Evolutionary conservation across 768 basidiomycete genomes (phyloP), one percentile per base, ranked within the genome.

Genomic region (Collybia nuda): DNA sequence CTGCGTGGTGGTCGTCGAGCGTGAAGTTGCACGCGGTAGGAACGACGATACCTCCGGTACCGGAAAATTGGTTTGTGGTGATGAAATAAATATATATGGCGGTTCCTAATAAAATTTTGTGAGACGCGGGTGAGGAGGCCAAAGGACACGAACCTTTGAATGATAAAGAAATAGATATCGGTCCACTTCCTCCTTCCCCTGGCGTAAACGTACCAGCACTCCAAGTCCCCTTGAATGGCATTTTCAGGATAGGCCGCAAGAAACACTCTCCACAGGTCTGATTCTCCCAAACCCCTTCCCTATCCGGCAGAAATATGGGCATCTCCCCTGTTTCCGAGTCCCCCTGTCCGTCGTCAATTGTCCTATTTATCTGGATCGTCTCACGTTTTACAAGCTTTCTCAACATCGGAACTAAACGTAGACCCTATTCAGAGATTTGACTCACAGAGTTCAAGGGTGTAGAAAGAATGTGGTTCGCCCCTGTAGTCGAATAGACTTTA

Each of bases 1-100:
- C 48, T 11, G 56, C 57, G 2, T 35, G 15, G 3, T 49, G 26
- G 5, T 62, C 64, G 45, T 74, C 68, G 9, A 74, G 54, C 18
- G 65, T 69, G 47, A 74, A 72, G 45, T 70, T 67, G 22, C 54
- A 56, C 7, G 40, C 39, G 0, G 60, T 57, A 3, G 65, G 57
- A 6, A 63, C 64, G 11, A 66, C 58, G 19, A 38, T 43, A n/a
- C 24, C 37, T 2, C 21, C 46, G 22, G 51, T 46, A 26, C 58
- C 53, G n/a, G n/a, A n/a, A n/a, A n/a, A n/a, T n/a, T n/a, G n/a
- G 51, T 73, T 71, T 17, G 67, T 65, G 6, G 71, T 67, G 21
- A 72, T 67, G 39, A 74, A 73, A 48, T 62, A 74, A 17, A 73
- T 65, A 48, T 71, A 71, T 8, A 74, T 62, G 1, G 70, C 71